These are phyloP conservation scores for Dissophora globulifera DNA, from an alignment of 192 early-diverging fungal species.

Conservation along the genomic window DNA sequence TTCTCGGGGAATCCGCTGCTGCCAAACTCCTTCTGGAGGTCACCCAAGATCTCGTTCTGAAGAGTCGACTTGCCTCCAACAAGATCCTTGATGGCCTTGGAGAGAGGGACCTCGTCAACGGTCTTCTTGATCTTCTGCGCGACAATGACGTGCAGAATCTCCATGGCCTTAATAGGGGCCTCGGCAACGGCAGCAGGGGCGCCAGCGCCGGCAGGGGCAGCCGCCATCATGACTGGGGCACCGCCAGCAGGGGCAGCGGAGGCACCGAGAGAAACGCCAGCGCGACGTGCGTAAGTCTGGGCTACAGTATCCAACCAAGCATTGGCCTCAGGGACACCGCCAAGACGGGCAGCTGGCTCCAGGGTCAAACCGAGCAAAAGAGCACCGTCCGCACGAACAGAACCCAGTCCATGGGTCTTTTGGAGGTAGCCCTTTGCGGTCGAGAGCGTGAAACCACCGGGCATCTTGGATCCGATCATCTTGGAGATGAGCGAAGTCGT, in stretches of 20 bases:
- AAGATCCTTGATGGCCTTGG: slow-evolving; percentile 92
- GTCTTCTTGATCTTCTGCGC: slow-evolving; percentile 93
- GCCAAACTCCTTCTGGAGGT: slow-evolving; percentile 90
- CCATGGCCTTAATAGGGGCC: slow-evolving; percentile 82
- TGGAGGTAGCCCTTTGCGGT: slow-evolving; percentile 81
- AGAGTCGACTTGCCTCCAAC: slow-evolving; percentile 96
- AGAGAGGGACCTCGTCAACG: slow-evolving; percentile 73
- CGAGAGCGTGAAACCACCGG: slow-evolving; percentile 86
- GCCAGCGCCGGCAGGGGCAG: slow-evolving; percentile 38
- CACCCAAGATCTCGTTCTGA: slow-evolving; percentile 97
- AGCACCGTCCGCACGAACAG: slow-evolving; percentile 76
- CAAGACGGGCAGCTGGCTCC: slow-evolving; percentile 86
- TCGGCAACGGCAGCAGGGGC: slow-evolving; percentile 61
- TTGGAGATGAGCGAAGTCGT: slow-evolving; percentile 77
- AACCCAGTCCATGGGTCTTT: slow-evolving; percentile 78
- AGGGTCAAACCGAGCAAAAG: slow-evolving; percentile 82
- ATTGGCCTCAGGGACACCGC: slow-evolving; percentile 77
- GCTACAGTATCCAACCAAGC: slow-evolving; percentile 82
- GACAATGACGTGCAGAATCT: slow-evolving; percentile 86
- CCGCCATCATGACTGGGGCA: slow-evolving; percentile 42
- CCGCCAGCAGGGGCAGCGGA: slow-evolving; percentile 58
- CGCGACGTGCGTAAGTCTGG: slow-evolving; percentile 73
- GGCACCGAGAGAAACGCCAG: slow-evolving; percentile 72
- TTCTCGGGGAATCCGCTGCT: slow-evolving; percentile 85
- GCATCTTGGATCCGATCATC: slow-evolving; percentile 90